Percentiles rank a stretch among this genome's conserved stretches.
phyloP scores from a whole-genome alignment of 2,329 filamentous ascomycete species.

The Phaeosphaeria sp. region DNA sequence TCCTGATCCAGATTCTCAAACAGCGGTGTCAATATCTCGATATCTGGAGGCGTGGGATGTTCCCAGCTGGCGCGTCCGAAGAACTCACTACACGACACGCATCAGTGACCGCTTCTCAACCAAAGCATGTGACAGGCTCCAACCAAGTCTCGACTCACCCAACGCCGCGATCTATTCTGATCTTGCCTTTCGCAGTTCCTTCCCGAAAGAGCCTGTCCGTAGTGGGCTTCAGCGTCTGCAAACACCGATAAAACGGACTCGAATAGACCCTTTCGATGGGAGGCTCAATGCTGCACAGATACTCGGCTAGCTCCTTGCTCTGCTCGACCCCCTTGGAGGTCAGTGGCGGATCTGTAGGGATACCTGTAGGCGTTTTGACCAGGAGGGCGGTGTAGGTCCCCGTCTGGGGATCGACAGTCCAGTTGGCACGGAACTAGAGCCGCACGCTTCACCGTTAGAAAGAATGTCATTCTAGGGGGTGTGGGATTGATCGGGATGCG shows the following conservation, averaged over 20 bases:
- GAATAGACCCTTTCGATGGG: conserved; percentile 77
- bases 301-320: conserved; percentile 74
- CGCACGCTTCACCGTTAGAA: conserved; percentile 24
- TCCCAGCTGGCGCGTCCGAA: conserved; percentile 86
- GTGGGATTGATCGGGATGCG: background rate
- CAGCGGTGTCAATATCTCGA: conserved; percentile 71
- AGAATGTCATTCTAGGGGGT: conserved; percentile 20
- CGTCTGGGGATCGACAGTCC: conserved; percentile 81
- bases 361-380: conserved; percentile 78
- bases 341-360: conserved; percentile 85
- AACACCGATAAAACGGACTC: conserved; percentile 52
- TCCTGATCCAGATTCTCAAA: conserved; percentile 62
- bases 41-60: conserved; percentile 78
- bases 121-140: background rate
- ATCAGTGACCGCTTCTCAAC: conserved; percentile 47
- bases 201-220: conserved; percentile 41
- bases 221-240: conserved; percentile 50
- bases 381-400: conserved; percentile 75
- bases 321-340: conserved; percentile 87
- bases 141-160: conserved; percentile 56
- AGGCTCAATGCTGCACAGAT: conserved; percentile 68
- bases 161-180: conserved; percentile 61
- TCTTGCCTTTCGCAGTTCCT: conserved; percentile 47
- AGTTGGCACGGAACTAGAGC: conserved; percentile 80
- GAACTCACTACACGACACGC: conserved; percentile 73